Conservation (phyloP, 2,329 filamentous ascomycete species). For the Aspergillus sojae region DNA sequence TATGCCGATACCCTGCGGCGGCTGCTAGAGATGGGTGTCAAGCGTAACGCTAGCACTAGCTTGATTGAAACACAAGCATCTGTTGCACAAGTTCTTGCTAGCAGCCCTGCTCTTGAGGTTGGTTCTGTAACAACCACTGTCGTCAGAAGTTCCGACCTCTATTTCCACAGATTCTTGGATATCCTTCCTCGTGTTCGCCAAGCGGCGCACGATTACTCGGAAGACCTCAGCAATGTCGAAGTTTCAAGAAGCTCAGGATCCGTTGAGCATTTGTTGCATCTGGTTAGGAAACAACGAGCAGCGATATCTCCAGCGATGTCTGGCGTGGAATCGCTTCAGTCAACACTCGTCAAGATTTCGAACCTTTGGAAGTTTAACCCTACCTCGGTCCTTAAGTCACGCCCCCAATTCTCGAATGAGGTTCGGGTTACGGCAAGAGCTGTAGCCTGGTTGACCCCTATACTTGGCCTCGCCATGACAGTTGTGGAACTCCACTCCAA, state of each 20-base stretch:
- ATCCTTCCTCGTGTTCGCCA: constrained; percentile 69
- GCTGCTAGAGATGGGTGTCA: constrained; percentile 85
- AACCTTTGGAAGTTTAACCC: constrained; percentile 36
- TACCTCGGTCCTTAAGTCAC: constrained; percentile 26
- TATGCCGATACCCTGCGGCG: constrained; percentile 86
- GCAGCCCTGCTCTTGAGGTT: constrained; percentile 46
- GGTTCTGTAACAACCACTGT: constrained; percentile 21
- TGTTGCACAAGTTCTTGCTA: constrained; percentile 69
- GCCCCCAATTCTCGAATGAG: constrained; percentile 20
- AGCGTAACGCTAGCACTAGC: constrained; percentile 75
- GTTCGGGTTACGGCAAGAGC: constrained; percentile 29
- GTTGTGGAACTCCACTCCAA: constrained; percentile 69
- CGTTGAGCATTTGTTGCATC: constrained; percentile 79
- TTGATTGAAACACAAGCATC: constrained; percentile 73
- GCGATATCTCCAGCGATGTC: constrained; percentile 35
- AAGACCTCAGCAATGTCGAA: constrained; percentile 81
- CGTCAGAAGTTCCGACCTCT: constrained; percentile 62
- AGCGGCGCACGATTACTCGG: constrained; percentile 72
- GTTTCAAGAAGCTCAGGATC: constrained; percentile 77
- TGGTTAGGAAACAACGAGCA: constrained; percentile 44
- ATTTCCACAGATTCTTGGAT: constrained; percentile 79
- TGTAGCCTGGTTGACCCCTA: constrained; percentile 66
- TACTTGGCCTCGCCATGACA: constrained; percentile 65
- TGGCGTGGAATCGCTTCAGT: constrained; percentile 33
- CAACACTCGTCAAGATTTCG: constrained; percentile 33